These are phyloP conservation scores for Striga asiatica DNA, from an alignment of 257 asterid genomes.

Conservation along the genomic window DNA sequence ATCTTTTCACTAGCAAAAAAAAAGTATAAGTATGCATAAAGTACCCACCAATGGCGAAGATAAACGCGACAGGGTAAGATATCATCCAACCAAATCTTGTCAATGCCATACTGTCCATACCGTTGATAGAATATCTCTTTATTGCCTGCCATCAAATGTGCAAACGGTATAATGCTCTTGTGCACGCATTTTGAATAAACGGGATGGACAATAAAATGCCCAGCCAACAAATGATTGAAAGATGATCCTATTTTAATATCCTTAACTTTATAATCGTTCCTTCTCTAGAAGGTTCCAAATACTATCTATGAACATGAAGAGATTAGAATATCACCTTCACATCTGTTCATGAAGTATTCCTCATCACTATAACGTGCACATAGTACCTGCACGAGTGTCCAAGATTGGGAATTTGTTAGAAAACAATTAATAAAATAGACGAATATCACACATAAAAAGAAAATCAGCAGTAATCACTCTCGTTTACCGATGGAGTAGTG, in stretches of 20 bases:
- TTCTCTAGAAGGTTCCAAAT: not conserved
- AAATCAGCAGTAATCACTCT: constrained; percentile 3
- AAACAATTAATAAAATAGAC: constrained; percentile 2
- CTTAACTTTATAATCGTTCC: no score
- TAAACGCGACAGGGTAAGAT: constrained; percentile 86
- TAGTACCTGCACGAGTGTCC: constrained; percentile 37
- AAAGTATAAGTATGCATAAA: no score
- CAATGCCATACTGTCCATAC: constrained; percentile 51
- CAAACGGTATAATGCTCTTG: constrained; percentile 7
- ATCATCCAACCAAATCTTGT: constrained; percentile 82
- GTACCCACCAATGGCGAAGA: constrained; percentile 91
- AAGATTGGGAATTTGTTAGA: constrained; percentile 6
- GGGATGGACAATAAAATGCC: not conserved
- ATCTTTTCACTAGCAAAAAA: no score
- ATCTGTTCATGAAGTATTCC: constrained; percentile 68
- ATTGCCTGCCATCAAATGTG: constrained; percentile 42
- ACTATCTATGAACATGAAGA: not conserved
- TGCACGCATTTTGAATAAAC: not conserved
- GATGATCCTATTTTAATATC: no score
- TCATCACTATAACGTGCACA: constrained; percentile 80
- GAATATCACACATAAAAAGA: not conserved
- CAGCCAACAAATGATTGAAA: no score
- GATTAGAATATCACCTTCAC: constrained; percentile 45
- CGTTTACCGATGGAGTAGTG: constrained; percentile 57
- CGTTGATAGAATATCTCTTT: constrained; percentile 45